Conservation (phyloP, 2,329 filamentous ascomycete species). For the Phaeophleospora eucalypticola region DNA sequence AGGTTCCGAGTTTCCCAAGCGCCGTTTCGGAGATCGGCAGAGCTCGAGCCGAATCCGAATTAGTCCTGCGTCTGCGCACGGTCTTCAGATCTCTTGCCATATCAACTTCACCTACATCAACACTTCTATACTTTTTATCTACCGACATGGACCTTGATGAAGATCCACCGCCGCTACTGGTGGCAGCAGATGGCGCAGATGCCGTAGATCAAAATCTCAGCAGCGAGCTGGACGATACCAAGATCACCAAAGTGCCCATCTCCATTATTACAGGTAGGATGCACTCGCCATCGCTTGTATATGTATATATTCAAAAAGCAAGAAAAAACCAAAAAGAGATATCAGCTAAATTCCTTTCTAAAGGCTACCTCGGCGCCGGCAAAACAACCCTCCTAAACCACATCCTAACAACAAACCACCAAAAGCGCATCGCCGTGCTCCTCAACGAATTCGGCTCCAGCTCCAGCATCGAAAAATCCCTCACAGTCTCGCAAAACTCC, state of each 20-base stretch:
- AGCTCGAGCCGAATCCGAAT: neutral
- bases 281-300: no score
- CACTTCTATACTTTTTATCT: neutral
- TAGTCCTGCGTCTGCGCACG: neutral
- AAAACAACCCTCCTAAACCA: slow-evolving; percentile 96
- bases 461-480: slow-evolving; percentile 89
- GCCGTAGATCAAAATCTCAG: slow-evolving; percentile 29
- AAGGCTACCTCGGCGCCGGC: slow-evolving; percentile 89
- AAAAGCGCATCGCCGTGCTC: slow-evolving; percentile 97
- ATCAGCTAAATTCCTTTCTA: no score
- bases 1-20: neutral
- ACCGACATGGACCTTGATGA: slow-evolving; percentile 58
- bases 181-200: slow-evolving; percentile 46
- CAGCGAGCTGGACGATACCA: slow-evolving; percentile 46
- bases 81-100: neutral
- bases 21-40: neutral
- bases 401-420: slow-evolving; percentile 89
- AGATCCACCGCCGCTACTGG: slow-evolving; percentile 59
- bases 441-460: slow-evolving; percentile 67
- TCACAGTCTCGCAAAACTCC: slow-evolving; percentile 76
- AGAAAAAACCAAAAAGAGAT: no score
- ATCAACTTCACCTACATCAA: neutral
- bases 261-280: slow-evolving; percentile 72
- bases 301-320: no score
- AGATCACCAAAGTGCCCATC: slow-evolving; percentile 67